phyloP scores from a whole-genome alignment of 2,329 filamentous ascomycete species.

The Cytospora piceicola region DNA sequence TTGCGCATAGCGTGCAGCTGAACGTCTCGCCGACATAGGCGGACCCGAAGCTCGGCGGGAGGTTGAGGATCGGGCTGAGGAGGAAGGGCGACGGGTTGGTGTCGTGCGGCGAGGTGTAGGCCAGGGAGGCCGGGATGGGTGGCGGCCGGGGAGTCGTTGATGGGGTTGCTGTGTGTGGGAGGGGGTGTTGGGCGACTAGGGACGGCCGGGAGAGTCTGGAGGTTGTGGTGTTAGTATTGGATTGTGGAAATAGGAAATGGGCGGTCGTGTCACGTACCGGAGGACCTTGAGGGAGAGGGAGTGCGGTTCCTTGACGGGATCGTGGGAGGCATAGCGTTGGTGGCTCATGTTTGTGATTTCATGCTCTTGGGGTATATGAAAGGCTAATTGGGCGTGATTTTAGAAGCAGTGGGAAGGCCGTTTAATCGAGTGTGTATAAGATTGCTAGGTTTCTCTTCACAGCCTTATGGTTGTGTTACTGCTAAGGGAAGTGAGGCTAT shows the following conservation, averaged over 20 bases:
- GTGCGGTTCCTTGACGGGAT: constrained; percentile 73
- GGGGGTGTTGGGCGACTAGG: constrained; percentile 71
- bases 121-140: constrained; percentile 68
- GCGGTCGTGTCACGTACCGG: constrained; percentile 50
- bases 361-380: neutral
- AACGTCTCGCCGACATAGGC: constrained; percentile 97
- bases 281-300: constrained; percentile 78
- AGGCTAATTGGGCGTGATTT: neutral
- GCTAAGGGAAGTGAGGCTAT: constrained; percentile 7
- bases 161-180: constrained; percentile 49
- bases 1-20: constrained; percentile 92
- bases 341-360: constrained; percentile 53
- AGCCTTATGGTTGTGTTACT: too few species aligned
- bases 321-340: constrained; percentile 60
- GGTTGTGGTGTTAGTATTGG: constrained; percentile 26
- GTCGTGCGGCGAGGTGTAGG: constrained; percentile 57
- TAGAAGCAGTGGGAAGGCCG: neutral
- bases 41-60: constrained; percentile 89
- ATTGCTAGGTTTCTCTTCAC: neutral
- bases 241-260: neutral
- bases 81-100: constrained; percentile 61
- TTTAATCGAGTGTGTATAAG: neutral
- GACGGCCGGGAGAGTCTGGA: constrained; percentile 79
- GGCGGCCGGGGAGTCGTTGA: constrained; percentile 49
- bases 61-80: constrained; percentile 70